A percentile compares a stretch with the other conserved stretches of the same genome.
Evolutionary conservation across 2,329 filamentous ascomycete genomes (phyloP).

Genomic region (Penicillium sp.): DNA sequence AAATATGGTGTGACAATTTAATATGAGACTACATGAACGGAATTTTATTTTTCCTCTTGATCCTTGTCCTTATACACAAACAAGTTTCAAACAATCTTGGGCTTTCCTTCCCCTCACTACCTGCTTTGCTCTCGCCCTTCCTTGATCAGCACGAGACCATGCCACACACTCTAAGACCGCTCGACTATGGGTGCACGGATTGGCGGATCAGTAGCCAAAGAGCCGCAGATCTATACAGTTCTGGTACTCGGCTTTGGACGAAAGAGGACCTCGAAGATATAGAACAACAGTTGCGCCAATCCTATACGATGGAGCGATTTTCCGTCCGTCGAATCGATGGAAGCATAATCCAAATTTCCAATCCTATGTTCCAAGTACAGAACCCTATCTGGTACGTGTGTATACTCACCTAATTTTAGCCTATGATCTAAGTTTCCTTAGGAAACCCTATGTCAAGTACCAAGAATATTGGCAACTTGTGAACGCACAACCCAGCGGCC

Average conservation of each 20-base stretch:
- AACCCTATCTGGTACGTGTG: slow-evolving; percentile 21
- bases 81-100: slow-evolving; percentile 10
- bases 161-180: slow-evolving; percentile 1
- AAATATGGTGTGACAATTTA: too few relatives aligned
- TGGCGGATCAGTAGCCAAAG: slow-evolving; percentile 20
- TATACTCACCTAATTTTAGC: slow-evolving; percentile 9
- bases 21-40: too few relatives aligned
- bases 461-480: slow-evolving; percentile 21
- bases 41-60: too few relatives aligned
- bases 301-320: slow-evolving; percentile 16
- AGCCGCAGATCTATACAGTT: slow-evolving; percentile 19
- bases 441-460: slow-evolving; percentile 19
- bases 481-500: slow-evolving; percentile 14
- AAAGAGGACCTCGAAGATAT: slow-evolving; percentile 19
- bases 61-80: too few relatives aligned
- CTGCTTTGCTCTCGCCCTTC: slow-evolving; percentile 6
- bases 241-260: slow-evolving; percentile 17
- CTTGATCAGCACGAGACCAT: slow-evolving; percentile 12
- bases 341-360: slow-evolving; percentile 18
- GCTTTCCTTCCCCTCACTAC: slow-evolving; percentile 6
- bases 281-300: slow-evolving; percentile 19
- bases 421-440: slow-evolving; percentile 13
- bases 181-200: slow-evolving; percentile 16
- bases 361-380: slow-evolving; percentile 18
- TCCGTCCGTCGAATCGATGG: slow-evolving; percentile 20